Evolutionary conservation across 176 grass and related monocot genomes (phyloP).

Genomic region (Lolium multiflorum): DNA sequence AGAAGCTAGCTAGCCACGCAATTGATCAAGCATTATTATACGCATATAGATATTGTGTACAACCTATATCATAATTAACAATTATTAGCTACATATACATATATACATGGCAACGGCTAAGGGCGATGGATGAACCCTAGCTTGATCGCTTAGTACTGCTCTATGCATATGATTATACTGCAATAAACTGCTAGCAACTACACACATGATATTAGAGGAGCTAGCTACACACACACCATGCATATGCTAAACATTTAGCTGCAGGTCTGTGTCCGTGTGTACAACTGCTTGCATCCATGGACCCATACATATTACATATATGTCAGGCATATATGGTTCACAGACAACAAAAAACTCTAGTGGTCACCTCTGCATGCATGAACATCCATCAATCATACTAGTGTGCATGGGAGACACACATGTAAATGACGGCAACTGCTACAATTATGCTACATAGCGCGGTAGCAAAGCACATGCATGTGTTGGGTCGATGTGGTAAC

Average conservation of each 20-base stretch:
- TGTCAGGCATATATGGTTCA: background rate
- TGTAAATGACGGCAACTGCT: slow-evolving; percentile 18
- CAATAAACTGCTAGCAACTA: slow-evolving; percentile 16
- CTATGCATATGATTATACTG: background rate
- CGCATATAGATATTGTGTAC: background rate
- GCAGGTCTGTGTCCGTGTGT: background rate
- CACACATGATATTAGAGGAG: slow-evolving; percentile 6
- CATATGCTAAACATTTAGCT: background rate
- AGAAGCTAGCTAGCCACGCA: slow-evolving; percentile 13
- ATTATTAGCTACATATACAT: background rate
- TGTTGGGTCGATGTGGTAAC: background rate
- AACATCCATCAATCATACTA: background rate
- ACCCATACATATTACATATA: background rate
- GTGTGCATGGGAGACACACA: slow-evolving; percentile 19
- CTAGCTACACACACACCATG: background rate
- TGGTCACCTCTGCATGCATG: background rate
- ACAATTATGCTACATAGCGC: background rate
- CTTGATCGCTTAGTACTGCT: background rate
- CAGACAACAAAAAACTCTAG: background rate
- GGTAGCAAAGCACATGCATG: background rate
- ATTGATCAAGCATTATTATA: background rate
- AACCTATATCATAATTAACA: background rate
- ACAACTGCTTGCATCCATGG: background rate
- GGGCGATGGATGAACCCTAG: background rate
- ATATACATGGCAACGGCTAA: background rate